Evolutionary conservation across 2,329 filamentous ascomycete species (phyloP), one percentile per base, ranked within the genome.

Genomic region (Xylariaceae sp.): DNA sequence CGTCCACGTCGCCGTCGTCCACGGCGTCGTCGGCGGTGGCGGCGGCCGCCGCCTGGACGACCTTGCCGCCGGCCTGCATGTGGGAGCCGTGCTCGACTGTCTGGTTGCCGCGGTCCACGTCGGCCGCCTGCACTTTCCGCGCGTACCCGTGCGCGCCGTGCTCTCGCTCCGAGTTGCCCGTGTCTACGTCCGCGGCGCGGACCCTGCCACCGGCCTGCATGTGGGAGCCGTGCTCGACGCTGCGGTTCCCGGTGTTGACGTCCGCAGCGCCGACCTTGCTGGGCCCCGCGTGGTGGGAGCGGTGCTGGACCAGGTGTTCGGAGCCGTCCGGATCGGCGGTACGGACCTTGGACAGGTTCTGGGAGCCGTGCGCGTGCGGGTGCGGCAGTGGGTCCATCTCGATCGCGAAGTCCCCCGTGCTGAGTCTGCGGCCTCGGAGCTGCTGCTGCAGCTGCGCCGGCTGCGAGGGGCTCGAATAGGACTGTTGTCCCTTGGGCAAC

Each of bases 401-500:
- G n/a, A n/a, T n/a, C n/a, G n/a, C n/a, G n/a, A n/a, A n/a, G n/a
- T n/a, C n/a, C n/a, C n/a, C n/a, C n/a, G n/a, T n/a, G n/a, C n/a
- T n/a, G n/a, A n/a, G n/a, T n/a, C n/a, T n/a, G n/a, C n/a, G n/a
- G n/a, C n/a, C n/a, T n/a, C n/a, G n/a, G n/a, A n/a, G n/a, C n/a
- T n/a, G n/a, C n/a, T n/a, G n/a, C n/a, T n/a, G n/a, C n/a, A n/a
- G n/a, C n/a, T n/a, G n/a, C n/a, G n/a, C n/a, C n/a, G n/a, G n/a
- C n/a, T n/a, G n/a, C n/a, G n/a, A n/a, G n/a, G n/a, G n/a, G n/a
- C n/a, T n/a, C n/a, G n/a, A n/a, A n/a, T n/a, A n/a, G n/a, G n/a
- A n/a, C 29, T 22, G 22, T 22, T 13, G 36, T 24, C 45, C 43
- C 28, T 48, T 48, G 17, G 46, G 34, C 17, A 18, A 40, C 38